Percentiles rank a stretch among this genome's conserved stretches.
These are phyloP conservation scores for Tricholoma sp. DNA, from an alignment of 768 basidiomycete genomes.

Conservation along the genomic window DNA sequence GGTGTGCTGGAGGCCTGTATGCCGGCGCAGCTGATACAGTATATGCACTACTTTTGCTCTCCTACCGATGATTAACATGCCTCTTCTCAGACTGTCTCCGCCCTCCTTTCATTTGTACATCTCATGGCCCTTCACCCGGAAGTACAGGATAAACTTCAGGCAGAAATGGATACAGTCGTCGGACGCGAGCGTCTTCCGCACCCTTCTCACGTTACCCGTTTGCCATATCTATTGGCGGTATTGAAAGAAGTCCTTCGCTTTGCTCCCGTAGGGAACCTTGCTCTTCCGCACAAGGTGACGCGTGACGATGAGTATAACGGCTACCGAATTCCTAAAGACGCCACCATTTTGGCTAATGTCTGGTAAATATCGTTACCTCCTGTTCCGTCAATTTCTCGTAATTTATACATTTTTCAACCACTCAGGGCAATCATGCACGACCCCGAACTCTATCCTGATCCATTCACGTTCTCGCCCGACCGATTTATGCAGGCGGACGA, in stretches of 20 bases:
- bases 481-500: slow-evolving; percentile 22
- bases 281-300: slow-evolving; percentile 34
- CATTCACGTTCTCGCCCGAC: slow-evolving; percentile 34
- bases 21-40: slow-evolving; percentile 43
- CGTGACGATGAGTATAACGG: slow-evolving; percentile 43
- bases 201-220: slow-evolving; percentile 21
- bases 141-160: slow-evolving; percentile 33
- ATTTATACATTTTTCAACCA: slow-evolving; percentile 7
- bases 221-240: slow-evolving; percentile 30
- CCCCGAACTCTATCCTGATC: slow-evolving; percentile 33
- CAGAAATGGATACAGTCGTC: slow-evolving; percentile 34
- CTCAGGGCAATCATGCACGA: slow-evolving; percentile 41
- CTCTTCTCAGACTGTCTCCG: slow-evolving; percentile 39
- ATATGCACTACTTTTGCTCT: slow-evolving; percentile 2
- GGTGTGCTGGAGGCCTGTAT: slow-evolving; percentile 46
- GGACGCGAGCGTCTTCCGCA: slow-evolving; percentile 30
- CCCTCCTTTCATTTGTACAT: slow-evolving; percentile 40
- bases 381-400: too few species aligned
- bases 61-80: background rate
- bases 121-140: slow-evolving; percentile 44
- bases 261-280: slow-evolving; percentile 37
- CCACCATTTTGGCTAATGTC: slow-evolving; percentile 42
- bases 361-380: slow-evolving; percentile 25
- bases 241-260: slow-evolving; percentile 37
- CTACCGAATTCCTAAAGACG: slow-evolving; percentile 39